Percentiles rank a stretch among this genome's conserved stretches.
These are phyloP conservation scores for Ilyonectria sp. DNA, from an alignment of 2,329 filamentous ascomycete species.

Conservation along the genomic window DNA sequence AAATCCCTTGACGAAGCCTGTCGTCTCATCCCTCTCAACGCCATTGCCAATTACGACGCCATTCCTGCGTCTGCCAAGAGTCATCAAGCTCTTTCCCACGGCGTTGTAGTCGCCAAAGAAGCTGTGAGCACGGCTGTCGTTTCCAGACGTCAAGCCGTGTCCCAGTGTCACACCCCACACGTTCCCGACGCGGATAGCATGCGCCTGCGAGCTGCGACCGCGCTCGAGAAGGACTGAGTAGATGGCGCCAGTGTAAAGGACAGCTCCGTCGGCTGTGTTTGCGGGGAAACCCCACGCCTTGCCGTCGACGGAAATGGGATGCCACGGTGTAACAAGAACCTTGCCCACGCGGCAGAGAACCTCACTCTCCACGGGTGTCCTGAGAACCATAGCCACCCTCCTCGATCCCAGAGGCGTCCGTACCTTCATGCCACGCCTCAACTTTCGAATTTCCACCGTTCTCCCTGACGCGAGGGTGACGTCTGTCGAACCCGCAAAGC, in stretches of 20 bases:
- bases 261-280: slow-evolving; percentile 49
- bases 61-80: slow-evolving; percentile 51
- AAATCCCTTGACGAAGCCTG: slow-evolving; percentile 56
- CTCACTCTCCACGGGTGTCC: slow-evolving; percentile 59
- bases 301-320: slow-evolving; percentile 64
- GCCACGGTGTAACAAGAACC: slow-evolving; percentile 72
- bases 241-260: slow-evolving; percentile 65
- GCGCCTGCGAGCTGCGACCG: slow-evolving; percentile 59
- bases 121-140: slow-evolving; percentile 61
- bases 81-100: slow-evolving; percentile 58
- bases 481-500: slow-evolving; percentile 66
- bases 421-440: slow-evolving; percentile 64
- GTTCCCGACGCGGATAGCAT: slow-evolving; percentile 64
- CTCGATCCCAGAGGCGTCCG: slow-evolving; percentile 66
- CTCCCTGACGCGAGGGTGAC: slow-evolving; percentile 62
- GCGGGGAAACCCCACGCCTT: slow-evolving; percentile 65
- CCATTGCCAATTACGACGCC: slow-evolving; percentile 64
- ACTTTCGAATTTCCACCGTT: slow-evolving; percentile 57
- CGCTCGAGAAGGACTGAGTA: slow-evolving; percentile 71
- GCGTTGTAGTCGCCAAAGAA: slow-evolving; percentile 69
- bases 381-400: slow-evolving; percentile 66
- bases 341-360: slow-evolving; percentile 62
- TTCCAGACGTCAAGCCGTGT: slow-evolving; percentile 63
- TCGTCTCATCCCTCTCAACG: slow-evolving; percentile 55
- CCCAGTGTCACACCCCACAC: slow-evolving; percentile 72